These are phyloP conservation scores for Neurospora discreta DNA, from an alignment of 495 filamentous ascomycete species.

Conservation along the genomic window DNA sequence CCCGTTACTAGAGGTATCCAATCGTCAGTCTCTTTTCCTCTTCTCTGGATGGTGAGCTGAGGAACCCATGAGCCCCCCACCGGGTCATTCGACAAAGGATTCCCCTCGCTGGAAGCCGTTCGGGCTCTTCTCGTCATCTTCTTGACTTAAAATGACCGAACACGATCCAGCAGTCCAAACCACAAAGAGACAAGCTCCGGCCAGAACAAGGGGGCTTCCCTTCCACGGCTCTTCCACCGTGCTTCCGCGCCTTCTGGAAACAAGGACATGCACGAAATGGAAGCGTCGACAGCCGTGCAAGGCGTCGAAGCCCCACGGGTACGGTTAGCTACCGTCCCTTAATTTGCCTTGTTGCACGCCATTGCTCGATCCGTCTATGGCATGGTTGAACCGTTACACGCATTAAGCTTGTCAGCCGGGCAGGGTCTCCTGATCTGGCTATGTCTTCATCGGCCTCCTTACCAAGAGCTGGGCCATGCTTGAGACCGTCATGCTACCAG, in stretches of 20 bases:
- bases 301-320: background rate
- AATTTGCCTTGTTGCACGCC: background rate
- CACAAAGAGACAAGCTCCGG: background rate
- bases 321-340: background rate
- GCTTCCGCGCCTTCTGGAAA: background rate
- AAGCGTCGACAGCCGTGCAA: background rate
- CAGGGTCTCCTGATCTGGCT: background rate
- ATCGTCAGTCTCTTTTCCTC: background rate
- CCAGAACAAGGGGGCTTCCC: background rate
- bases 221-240: background rate
- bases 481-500: background rate
- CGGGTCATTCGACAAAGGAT: background rate
- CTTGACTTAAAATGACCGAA: background rate
- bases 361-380: background rate
- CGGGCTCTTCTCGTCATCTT: background rate
- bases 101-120: background rate
- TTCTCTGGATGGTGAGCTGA: background rate
- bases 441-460: background rate
- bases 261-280: background rate
- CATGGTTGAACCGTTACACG: background rate
- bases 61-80: background rate
- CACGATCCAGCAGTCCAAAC: background rate
- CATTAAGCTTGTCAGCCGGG: background rate
- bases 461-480: background rate
- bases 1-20: background rate